phyloP scores from a whole-genome alignment of 2,329 filamentous ascomycete genomes.

The Alternaria alternata region DNA sequence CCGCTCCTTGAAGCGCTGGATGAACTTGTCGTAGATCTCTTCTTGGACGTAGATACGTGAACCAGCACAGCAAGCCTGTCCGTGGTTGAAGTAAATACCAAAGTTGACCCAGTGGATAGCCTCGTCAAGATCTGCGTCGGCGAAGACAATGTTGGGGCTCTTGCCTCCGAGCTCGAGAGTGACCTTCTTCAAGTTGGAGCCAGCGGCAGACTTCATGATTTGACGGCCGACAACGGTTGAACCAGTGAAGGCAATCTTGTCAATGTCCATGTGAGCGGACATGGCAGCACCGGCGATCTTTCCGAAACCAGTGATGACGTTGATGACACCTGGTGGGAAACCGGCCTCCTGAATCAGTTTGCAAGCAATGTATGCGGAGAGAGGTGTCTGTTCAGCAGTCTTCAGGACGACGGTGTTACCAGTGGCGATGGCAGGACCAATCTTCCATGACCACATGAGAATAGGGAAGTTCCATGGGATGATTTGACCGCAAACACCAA shows the following conservation, averaged over 20 bases:
- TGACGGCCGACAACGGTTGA: constrained; percentile 75
- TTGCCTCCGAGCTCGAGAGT: constrained; percentile 83
- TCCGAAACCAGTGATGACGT: constrained; percentile 80
- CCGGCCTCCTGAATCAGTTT: constrained; percentile 76
- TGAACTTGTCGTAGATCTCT: constrained; percentile 85
- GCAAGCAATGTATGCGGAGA: constrained; percentile 72
- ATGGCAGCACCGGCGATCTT: constrained; percentile 80
- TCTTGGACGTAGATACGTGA: constrained; percentile 89
- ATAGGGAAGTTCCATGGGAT: constrained; percentile 91
- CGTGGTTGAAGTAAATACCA: constrained; percentile 67
- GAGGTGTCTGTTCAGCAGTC: constrained; percentile 78
- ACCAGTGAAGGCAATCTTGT: constrained; percentile 86
- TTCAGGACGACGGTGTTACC: constrained; percentile 79
- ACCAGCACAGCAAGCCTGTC: constrained; percentile 75
- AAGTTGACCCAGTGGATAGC: constrained; percentile 80
- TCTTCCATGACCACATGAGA: constrained; percentile 85
- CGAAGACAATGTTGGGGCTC: constrained; percentile 81
- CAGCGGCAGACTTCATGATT: constrained; percentile 82
- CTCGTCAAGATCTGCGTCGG: constrained; percentile 79
- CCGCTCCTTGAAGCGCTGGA: constrained; percentile 80
- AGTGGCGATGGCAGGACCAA: constrained; percentile 74
- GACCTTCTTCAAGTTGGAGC: constrained; percentile 83
- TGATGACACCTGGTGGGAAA: constrained; percentile 79
- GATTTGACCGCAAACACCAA: constrained; percentile 85
- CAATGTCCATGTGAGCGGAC: constrained; percentile 77